A percentile compares a stretch with the other conserved stretches of the same genome.
These are phyloP conservation scores for Climacium dendroides DNA, from an alignment of 225 moss, liverwort and hornwort genomes.

Conservation along the genomic window DNA sequence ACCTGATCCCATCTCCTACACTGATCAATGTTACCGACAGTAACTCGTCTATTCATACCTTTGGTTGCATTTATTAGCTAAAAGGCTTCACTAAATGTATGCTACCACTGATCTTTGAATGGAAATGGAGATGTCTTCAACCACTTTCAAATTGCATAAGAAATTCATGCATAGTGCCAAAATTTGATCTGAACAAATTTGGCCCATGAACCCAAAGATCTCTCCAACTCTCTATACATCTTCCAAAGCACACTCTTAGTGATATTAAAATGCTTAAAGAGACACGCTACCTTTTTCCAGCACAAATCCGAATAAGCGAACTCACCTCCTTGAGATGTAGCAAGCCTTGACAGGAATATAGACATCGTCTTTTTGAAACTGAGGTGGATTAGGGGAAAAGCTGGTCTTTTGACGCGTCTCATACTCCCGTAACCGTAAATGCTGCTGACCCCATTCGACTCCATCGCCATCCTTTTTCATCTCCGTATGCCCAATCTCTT, in stretches of 20 bases:
- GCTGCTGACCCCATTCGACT: slow-evolving; percentile 71
- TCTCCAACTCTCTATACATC: background rate
- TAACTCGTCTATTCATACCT: background rate
- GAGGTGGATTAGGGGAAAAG: slow-evolving; percentile 11
- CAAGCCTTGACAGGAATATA: slow-evolving; percentile 92
- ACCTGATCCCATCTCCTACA: background rate
- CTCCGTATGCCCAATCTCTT: background rate
- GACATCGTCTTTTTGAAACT: slow-evolving; percentile 60
- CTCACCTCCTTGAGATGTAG: slow-evolving; percentile 81
- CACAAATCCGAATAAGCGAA: background rate
- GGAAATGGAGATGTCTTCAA: background rate
- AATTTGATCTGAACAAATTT: background rate
- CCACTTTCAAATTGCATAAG: background rate
- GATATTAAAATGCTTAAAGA: background rate
- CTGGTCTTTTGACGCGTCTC: slow-evolving; percentile 32
- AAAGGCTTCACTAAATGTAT: background rate
- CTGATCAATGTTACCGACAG: background rate
- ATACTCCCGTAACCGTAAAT: slow-evolving; percentile 39
- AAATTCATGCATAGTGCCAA: background rate
- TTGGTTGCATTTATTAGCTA: background rate
- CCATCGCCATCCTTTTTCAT: slow-evolving; percentile 9
- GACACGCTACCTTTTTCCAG: background rate
- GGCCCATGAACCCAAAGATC: background rate
- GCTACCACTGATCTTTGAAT: background rate
- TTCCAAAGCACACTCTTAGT: background rate